These are phyloP conservation scores for Lactarius hatsudake DNA, from an alignment of 768 basidiomycete species.

Conservation along the genomic window DNA sequence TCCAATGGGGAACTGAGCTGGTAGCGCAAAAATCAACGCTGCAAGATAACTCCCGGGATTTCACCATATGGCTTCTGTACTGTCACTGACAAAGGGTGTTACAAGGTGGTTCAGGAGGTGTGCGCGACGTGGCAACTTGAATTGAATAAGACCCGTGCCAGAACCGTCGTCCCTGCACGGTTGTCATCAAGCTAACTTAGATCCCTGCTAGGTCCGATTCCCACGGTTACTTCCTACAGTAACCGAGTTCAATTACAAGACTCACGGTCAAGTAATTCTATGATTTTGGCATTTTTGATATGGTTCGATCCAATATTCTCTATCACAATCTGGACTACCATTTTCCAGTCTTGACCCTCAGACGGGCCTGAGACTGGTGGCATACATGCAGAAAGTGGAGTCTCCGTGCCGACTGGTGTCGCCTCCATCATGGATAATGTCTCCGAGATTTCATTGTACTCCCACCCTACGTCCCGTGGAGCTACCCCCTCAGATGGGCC, in stretches of 20 bases:
- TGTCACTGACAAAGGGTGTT: not conserved
- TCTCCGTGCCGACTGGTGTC: not conserved
- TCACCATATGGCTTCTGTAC: slow-evolving; percentile 7
- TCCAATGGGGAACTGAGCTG: not conserved
- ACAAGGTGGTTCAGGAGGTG: too few relatives aligned
- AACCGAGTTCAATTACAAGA: too few relatives aligned
- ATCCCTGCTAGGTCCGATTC: too few relatives aligned
- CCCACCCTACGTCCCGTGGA: slow-evolving; percentile 15
- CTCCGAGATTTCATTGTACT: slow-evolving; percentile 28
- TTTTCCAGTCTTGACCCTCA: not conserved
- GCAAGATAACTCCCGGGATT: not conserved
- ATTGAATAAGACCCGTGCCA: not conserved
- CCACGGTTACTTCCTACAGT: too few relatives aligned
- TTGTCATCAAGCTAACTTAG: too few relatives aligned
- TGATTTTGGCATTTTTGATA: too few relatives aligned
- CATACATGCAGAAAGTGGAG: not conserved
- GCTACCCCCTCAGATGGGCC: slow-evolving; percentile 21
- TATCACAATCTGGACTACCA: slow-evolving; percentile 3
- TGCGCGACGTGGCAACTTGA: not conserved
- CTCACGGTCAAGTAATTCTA: too few relatives aligned
- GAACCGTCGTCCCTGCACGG: too few relatives aligned
- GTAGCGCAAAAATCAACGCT: not conserved
- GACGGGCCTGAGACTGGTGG: slow-evolving; percentile 2
- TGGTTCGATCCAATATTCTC: not conserved
- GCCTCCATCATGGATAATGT: slow-evolving; percentile 20